Evolutionary conservation across 768 basidiomycete genomes (phyloP).

Genomic region (Peribolospora baueri): DNA sequence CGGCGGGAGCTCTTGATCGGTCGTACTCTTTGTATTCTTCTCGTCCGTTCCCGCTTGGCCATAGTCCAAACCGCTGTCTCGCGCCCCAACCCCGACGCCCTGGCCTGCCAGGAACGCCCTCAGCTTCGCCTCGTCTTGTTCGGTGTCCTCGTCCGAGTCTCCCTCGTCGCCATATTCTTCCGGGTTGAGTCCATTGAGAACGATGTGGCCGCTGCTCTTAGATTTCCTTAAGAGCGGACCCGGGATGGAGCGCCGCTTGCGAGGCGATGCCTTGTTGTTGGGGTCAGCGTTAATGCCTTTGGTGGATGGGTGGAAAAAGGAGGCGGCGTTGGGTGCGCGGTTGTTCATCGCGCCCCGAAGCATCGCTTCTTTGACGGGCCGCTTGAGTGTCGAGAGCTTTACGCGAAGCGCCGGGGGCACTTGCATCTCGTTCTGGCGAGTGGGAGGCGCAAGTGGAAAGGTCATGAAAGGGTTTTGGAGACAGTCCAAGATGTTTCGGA

Average conservation of each 20-base stretch:
- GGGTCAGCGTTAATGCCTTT: conserved; percentile 5
- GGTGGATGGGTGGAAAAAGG: conserved; percentile 7
- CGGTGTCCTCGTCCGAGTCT: too few species aligned
- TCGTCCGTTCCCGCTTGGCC: too few species aligned
- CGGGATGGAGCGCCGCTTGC: conserved; percentile 1
- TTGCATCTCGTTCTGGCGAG: conserved; percentile 55
- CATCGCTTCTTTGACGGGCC: conserved; percentile 74
- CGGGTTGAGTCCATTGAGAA: neutral
- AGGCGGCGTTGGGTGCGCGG: conserved; percentile 18
- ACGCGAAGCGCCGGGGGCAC: conserved; percentile 53
- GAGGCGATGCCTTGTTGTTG: neutral
- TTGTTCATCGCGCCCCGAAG: conserved; percentile 57
- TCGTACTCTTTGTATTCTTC: too few species aligned
- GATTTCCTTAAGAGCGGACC: neutral
- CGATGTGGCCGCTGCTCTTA: neutral
- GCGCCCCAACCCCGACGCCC: too few species aligned
- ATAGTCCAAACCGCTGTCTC: too few species aligned
- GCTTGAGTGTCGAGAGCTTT: conserved; percentile 56
- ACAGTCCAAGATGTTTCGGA: too few species aligned
- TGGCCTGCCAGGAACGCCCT: too few species aligned
- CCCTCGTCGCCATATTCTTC: too few species aligned
- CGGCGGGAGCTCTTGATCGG: too few species aligned
- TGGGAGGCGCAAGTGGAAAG: too few species aligned
- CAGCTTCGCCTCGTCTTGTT: too few species aligned
- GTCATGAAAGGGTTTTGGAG: too few species aligned